phyloP scores from a whole-genome alignment of 2,329 filamentous ascomycete species.

The Ceratocystis albifundus region DNA sequence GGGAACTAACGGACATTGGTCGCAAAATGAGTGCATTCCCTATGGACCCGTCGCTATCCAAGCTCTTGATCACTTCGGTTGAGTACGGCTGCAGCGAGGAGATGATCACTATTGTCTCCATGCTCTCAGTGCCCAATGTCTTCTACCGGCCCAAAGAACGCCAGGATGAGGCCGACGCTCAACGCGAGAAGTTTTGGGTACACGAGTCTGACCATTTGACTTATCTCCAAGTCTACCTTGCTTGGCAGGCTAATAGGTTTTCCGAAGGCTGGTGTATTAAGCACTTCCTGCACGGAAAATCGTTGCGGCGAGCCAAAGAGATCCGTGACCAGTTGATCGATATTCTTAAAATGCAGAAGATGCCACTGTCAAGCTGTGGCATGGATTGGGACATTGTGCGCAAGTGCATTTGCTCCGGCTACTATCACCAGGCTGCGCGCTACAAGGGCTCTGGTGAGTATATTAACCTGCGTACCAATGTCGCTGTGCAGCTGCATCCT shows the following conservation, averaged over 20 bases:
- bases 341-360: slow-evolving; percentile 85
- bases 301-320: slow-evolving; percentile 79
- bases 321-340: slow-evolving; percentile 87
- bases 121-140: slow-evolving; percentile 92
- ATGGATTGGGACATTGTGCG: slow-evolving; percentile 95
- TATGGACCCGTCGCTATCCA: slow-evolving; percentile 93
- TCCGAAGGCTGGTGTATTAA: slow-evolving; percentile 85
- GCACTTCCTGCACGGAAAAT: slow-evolving; percentile 94
- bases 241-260: slow-evolving; percentile 85
- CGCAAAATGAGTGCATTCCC: slow-evolving; percentile 93
- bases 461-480: slow-evolving; percentile 87
- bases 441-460: slow-evolving; percentile 96
- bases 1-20: slow-evolving; percentile 77
- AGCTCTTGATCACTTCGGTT: slow-evolving; percentile 82
- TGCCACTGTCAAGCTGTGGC: slow-evolving; percentile 75
- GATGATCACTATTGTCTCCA: slow-evolving; percentile 95
- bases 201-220: slow-evolving; percentile 95
- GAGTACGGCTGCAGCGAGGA: slow-evolving; percentile 92
- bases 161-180: slow-evolving; percentile 89
- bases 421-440: slow-evolving; percentile 94
- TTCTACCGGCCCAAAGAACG: slow-evolving; percentile 96
- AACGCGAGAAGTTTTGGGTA: slow-evolving; percentile 96
- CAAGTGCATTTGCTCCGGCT: slow-evolving; percentile 93
- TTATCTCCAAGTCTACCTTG: slow-evolving; percentile 85
- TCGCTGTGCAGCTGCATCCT: slow-evolving; percentile 87